These are phyloP conservation scores for Marasmius fiardii DNA, from an alignment of 1,284 basidiomycete species.

Conservation along the genomic window DNA sequence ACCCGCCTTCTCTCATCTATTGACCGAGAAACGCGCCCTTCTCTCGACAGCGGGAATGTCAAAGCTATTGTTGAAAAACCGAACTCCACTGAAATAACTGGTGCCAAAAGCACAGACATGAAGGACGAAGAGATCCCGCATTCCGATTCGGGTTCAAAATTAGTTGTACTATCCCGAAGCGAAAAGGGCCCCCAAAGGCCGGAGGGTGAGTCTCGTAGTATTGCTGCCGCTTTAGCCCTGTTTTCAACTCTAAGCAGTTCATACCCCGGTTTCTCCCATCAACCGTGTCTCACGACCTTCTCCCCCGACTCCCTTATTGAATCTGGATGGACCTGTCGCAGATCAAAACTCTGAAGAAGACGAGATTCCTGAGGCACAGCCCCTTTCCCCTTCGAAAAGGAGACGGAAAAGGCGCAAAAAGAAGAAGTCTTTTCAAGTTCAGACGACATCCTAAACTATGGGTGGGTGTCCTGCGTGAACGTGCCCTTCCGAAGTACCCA, in stretches of 20 bases:
- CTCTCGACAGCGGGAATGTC: not conserved
- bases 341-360: constrained; percentile 7
- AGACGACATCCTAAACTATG: not conserved
- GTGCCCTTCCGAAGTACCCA: not conserved
- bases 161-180: too few species aligned
- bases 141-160: too few species aligned
- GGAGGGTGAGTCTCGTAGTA: not conserved
- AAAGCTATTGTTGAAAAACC: not conserved
- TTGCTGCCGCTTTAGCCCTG: not conserved
- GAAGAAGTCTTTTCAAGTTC: constrained; percentile 15
- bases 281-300: not conserved
- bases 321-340: constrained; percentile 12
- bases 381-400: constrained; percentile 5
- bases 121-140: too few species aligned
- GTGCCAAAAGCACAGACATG: too few species aligned
- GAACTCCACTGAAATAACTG: not conserved
- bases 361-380: not conserved
- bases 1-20: not conserved
- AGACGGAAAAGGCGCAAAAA: constrained; percentile 12
- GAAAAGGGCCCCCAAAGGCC: not conserved
- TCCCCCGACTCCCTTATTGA: constrained; percentile 4
- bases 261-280: not conserved
- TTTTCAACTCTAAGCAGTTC: constrained; percentile 1
- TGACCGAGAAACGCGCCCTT: not conserved
- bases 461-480: not conserved